A percentile compares a stretch with the other conserved stretches of the same genome.
Conservation (phyloP, 2,329 filamentous ascomycete species). For the Trichocomaceae sp. region DNA sequence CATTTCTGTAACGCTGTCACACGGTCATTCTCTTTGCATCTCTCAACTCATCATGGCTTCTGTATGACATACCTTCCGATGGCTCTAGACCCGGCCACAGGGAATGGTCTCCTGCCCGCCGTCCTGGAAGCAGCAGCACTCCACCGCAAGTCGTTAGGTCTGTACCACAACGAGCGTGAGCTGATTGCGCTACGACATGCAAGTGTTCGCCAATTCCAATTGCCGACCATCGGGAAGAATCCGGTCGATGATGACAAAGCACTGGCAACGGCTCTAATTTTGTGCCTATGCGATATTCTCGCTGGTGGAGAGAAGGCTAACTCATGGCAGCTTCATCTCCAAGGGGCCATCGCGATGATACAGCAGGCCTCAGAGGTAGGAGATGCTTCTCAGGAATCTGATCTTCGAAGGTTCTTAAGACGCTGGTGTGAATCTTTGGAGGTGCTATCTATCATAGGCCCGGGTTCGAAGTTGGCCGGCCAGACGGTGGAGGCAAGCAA, state of each 20-base stretch:
- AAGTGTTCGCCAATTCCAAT: conserved; percentile 2
- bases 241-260: conserved; percentile 1
- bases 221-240: background rate
- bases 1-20: background rate
- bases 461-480: background rate
- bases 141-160: conserved; percentile 2
- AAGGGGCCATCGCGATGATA: background rate
- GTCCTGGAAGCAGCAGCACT: conserved; percentile 3
- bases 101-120: conserved; percentile 5
- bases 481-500: background rate
- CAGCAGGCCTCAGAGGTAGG: background rate
- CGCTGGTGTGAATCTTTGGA: conserved; percentile 1
- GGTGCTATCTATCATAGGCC: background rate
- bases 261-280: background rate
- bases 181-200: background rate
- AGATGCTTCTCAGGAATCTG: background rate
- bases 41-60: background rate
- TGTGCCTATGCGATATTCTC: conserved; percentile 6
- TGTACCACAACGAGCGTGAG: background rate
- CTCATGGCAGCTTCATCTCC: background rate
- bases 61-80: conserved; percentile 1
- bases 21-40: background rate
- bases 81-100: conserved; percentile 1
- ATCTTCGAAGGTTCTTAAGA: background rate
- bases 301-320: background rate